These are phyloP conservation scores for Monosporascus sp. DNA, from an alignment of 2,329 filamentous ascomycete species.

Conservation along the genomic window DNA sequence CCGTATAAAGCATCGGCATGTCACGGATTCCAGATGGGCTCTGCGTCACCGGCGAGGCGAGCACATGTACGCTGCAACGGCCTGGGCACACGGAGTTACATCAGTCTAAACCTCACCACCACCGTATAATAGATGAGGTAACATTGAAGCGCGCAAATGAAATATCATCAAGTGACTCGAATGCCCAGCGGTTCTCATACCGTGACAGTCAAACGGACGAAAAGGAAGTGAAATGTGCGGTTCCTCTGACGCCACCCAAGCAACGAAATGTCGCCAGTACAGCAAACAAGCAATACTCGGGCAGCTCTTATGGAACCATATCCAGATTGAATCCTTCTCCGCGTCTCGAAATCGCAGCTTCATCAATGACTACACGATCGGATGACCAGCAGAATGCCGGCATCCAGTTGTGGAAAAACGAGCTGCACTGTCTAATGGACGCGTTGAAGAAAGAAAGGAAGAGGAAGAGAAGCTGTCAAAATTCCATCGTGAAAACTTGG, in stretches of 20 bases:
- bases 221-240: constrained; percentile 50
- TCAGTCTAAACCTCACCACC: not conserved
- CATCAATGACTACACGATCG: constrained; percentile 52
- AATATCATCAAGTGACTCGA: not conserved
- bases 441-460: constrained; percentile 48
- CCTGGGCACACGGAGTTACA: not conserved
- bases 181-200: not conserved
- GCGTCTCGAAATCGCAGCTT: constrained; percentile 45
- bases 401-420: constrained; percentile 48
- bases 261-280: constrained; percentile 43
- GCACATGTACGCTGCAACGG: not conserved
- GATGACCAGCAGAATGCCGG: constrained; percentile 64
- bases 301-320: constrained; percentile 68
- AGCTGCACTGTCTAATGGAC: constrained; percentile 83
- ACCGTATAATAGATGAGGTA: not conserved
- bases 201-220: too few relatives aligned
- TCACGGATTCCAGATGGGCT: too few relatives aligned
- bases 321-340: constrained; percentile 36
- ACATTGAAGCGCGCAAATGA: not conserved
- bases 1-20: too few relatives aligned
- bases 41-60: too few relatives aligned
- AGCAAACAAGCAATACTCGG: constrained; percentile 46
- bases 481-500: constrained; percentile 8
- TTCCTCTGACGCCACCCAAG: constrained; percentile 81
- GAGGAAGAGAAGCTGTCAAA: constrained; percentile 26